Percentiles rank a stretch among this genome's conserved stretches.
Conservation (phyloP, 352 stramenopile genomes). For the Phytopythium litorale region DNA sequence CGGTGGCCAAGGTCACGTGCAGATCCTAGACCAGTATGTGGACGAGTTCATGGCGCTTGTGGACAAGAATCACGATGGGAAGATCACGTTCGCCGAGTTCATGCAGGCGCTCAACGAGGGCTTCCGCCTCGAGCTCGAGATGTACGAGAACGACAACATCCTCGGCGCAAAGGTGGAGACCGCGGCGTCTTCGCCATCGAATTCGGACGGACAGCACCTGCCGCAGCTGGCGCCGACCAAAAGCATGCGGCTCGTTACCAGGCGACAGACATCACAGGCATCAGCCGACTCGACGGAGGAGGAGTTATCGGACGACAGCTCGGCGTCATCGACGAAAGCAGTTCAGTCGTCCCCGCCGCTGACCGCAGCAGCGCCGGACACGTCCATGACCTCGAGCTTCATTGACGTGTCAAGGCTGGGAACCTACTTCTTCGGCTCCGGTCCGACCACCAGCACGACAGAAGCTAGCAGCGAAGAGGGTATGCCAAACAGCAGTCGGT, state of each 20-base stretch:
- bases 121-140: conserved; percentile 66
- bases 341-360: not conserved
- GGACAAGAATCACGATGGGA: conserved; percentile 59
- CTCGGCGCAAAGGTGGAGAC: not conserved
- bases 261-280: conserved; percentile 12
- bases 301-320: conserved; percentile 7
- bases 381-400: conserved; percentile 18
- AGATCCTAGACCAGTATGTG: conserved; percentile 66
- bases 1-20: conserved; percentile 29
- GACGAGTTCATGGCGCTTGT: conserved; percentile 74
- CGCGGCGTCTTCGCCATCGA: not conserved
- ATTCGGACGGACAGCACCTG: not conserved
- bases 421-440: conserved; percentile 10
- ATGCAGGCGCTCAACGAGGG: conserved; percentile 74
- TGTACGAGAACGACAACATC: conserved; percentile 37
- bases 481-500: not conserved
- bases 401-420: conserved; percentile 21
- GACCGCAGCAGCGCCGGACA: not conserved
- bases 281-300: conserved; percentile 15
- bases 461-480: not conserved
- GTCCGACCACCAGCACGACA: not conserved
- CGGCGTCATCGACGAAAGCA: not conserved
- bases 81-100: conserved; percentile 69
- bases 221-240: conserved; percentile 4
- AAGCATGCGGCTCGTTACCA: conserved; percentile 14